These are phyloP conservation scores for Curvularia verruculosa DNA, from an alignment of 2,329 filamentous ascomycete species.

Conservation along the genomic window DNA sequence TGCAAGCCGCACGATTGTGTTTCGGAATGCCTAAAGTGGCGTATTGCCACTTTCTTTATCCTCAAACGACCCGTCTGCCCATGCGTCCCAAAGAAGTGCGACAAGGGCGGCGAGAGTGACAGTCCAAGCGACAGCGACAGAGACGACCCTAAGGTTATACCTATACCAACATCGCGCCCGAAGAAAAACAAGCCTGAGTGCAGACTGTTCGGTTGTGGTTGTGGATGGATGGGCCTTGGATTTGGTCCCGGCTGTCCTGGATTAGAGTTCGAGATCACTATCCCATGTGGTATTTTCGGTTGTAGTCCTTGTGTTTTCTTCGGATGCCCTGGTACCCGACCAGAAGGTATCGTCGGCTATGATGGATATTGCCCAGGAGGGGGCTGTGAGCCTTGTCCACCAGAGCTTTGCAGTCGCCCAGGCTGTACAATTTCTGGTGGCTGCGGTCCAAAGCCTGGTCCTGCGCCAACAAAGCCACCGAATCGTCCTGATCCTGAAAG, in stretches of 20 bases:
- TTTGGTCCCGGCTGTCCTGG: conserved; percentile 25
- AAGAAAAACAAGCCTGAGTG: conserved; percentile 14
- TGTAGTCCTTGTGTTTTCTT: conserved; percentile 23
- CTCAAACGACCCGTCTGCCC: conserved; percentile 21
- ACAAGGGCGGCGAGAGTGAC: conserved; percentile 13
- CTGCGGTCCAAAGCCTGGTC: conserved; percentile 31
- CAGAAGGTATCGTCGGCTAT: conserved; percentile 22
- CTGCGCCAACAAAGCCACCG: conserved; percentile 16
- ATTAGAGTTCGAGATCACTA: conserved; percentile 2
- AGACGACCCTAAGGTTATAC: conserved; percentile 8
- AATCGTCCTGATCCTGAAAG: conserved; percentile 14
- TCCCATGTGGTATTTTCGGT: conserved; percentile 28
- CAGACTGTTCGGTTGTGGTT: conserved; percentile 30
- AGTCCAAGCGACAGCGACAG: conserved; percentile 13
- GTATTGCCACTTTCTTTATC: conserved; percentile 6
- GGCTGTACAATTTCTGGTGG: conserved; percentile 19
- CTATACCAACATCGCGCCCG: conserved; percentile 9
- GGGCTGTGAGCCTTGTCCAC: conserved; percentile 27
- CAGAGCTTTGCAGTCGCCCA: conserved; percentile 22
- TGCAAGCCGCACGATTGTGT: conserved; percentile 24
- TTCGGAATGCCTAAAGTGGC: conserved; percentile 12
- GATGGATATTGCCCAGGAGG: conserved; percentile 23
- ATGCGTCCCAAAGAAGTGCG: conserved; percentile 19
- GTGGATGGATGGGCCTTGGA: conserved; percentile 33
- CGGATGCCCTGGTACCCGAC: conserved; percentile 19